Base-by-base conservation (phyloP, 1,284 basidiomycete genomes). In the Ustilago cynodontis region DNA sequence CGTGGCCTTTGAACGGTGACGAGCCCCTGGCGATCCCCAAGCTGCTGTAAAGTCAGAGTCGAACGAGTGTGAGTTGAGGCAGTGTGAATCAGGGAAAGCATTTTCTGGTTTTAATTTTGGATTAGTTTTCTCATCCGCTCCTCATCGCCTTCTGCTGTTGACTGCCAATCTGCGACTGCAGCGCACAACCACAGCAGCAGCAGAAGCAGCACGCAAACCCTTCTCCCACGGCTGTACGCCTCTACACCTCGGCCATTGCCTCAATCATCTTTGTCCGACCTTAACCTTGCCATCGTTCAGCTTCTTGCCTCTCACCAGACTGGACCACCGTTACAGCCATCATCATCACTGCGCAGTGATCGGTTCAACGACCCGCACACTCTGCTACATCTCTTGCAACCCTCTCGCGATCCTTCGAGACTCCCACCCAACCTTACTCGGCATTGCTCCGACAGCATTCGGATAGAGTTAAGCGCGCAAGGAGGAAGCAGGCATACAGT, bases 81-180 rank as follows among this genome's bases (percentile, higher is more conserved):
- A 20, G 18, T 43, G 41, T 43, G 41, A 43, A 43, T 43, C 3
- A n/a, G 37, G 16, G 16, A 41, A 14, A 10, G 45, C 31, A 6
- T 33, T 33, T 33, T 26, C 20, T n/a, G n/a, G n/a, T n/a, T 54
- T 54, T 54, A 43, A 37, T 56, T 56, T 56, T 29, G 54, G n/a
- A 18, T 57, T 16, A n/a, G 26, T 31, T 47, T 47, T 33, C 37
- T 24, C 16, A 29, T 41, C 37, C 39, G 37, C 54, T 20, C 20
- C 20, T 20, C 41, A 43, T 52, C 50, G 50, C 26, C 29, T 11
- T 33, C 31, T 52, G 50, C 28, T 31, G 14, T 45, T 45, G 43
- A 20, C 35, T 37, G 35, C 35, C 9, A 37, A 37, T 16, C 14
- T 14, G 35, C 35, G 35, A 37, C 7, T 45, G 43, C 43, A 45